Conservation (phyloP, 345 rosid genomes). For the Citrus sinensis region DVS_A1.0 CM039161.1:21279001-21279500, state of each 20-base stretch:
- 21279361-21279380: conserved; percentile 20
- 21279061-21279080: conserved; percentile 41
- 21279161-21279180: conserved; percentile 34
- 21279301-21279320: conserved; percentile 8
- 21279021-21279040: conserved; percentile 38
- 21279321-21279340: neutral
- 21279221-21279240: conserved; percentile 43
- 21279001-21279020: conserved; percentile 39
- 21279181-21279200: conserved; percentile 52
- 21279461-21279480: conserved; percentile 55
- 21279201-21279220: conserved; percentile 34
- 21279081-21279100: conserved; percentile 36
- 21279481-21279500: conserved; percentile 51
- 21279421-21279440: conserved; percentile 38
- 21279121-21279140: conserved; percentile 45
- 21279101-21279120: conserved; percentile 54
- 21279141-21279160: conserved; percentile 52
- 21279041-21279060: conserved; percentile 47
- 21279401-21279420: conserved; percentile 13
- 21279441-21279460: conserved; percentile 50
- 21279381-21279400: conserved; percentile 56
- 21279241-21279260: conserved; percentile 45
- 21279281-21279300: conserved; percentile 39
- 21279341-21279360: neutral
- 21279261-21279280: conserved; percentile 54